Percentiles rank a stretch among this genome's conserved stretches.
phyloP scores from a whole-genome alignment of 73 alveolate genomes.

The Paramecium tetraurelia region DNA sequence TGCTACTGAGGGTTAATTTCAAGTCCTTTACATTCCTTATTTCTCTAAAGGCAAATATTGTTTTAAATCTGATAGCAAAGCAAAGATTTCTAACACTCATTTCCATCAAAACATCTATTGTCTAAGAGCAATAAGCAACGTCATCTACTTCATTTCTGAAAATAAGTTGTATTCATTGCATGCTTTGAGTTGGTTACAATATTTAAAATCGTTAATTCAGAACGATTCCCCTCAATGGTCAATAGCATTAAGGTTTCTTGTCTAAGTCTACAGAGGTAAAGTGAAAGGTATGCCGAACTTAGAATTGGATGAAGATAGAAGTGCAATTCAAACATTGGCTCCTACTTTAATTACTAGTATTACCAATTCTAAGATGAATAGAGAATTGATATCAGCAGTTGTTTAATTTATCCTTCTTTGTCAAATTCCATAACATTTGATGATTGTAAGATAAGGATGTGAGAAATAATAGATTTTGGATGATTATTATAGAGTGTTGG shows the following conservation, averaged over 20 bases:
- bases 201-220: not conserved
- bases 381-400: not conserved
- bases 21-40: not conserved
- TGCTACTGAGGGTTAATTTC: not conserved
- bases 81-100: not conserved
- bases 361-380: not conserved
- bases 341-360: not conserved
- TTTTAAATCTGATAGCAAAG: not conserved
- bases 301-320: slow-evolving; percentile 3
- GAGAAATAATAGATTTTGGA: not conserved
- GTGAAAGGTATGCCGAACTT: not conserved
- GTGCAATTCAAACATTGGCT: not conserved
- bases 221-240: not conserved
- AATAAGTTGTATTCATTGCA: not conserved
- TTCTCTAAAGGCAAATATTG: not conserved
- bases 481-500: not conserved
- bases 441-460: not conserved
- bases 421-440: not conserved
- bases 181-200: slow-evolving; percentile 1
- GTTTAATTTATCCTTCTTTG: not conserved
- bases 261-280: not conserved
- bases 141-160: not conserved
- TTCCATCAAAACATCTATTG: not conserved
- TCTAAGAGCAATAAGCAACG: not conserved
- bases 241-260: not conserved